Base-by-base conservation (phyloP, 2,329 filamentous ascomycete species). In the Botrytis fabae region DNA sequence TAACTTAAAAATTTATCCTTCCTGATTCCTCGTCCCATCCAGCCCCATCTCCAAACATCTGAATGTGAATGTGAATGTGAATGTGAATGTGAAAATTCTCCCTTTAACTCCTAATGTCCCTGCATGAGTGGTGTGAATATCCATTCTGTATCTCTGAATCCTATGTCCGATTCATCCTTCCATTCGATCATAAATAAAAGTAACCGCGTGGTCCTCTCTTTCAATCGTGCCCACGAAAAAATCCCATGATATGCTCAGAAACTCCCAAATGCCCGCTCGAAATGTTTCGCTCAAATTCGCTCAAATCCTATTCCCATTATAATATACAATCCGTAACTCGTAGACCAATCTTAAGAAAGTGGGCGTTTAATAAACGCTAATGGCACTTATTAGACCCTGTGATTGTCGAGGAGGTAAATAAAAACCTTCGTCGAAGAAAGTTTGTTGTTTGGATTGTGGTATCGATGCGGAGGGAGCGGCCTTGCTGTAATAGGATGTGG, bases 361-460 rank as follows among this genome's bases (percentile, higher is more conserved):
- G 62, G 25, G 25, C 25, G 48, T 63, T 77, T 79, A 87, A 76
- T 84, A 87, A 68, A 85, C 85, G 77, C 85, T 83, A 78, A 87
- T 85, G 8, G 79, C 78, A 70, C 75, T 78, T 74, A 80, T 79
- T 75, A 86, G 82, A 64, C 83, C 80, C 74, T 81, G 81, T 76
- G 65, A 80, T 77, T 83, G 80, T 78, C 82, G 81, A 77, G 80
- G 80, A 71, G 85, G 81, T 75, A 84, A 81, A 78, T 84, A 87
- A 81, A 84, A 87, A 75, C 82, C 83, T 73, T 85, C 80, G 72
- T 86, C 84, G 75, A 86, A 84, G 77, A 86, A 82, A 74, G 80
- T 77, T 32, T 79, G 75, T 68, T 83, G 81, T 70, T 83, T 81
- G 69, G 76, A 78, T 70, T 73, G 70, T 64, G 78, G 78, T 78